Base-by-base conservation (phyloP, 2,329 filamentous ascomycete genomes). In the Zarea fungicola region DNA sequence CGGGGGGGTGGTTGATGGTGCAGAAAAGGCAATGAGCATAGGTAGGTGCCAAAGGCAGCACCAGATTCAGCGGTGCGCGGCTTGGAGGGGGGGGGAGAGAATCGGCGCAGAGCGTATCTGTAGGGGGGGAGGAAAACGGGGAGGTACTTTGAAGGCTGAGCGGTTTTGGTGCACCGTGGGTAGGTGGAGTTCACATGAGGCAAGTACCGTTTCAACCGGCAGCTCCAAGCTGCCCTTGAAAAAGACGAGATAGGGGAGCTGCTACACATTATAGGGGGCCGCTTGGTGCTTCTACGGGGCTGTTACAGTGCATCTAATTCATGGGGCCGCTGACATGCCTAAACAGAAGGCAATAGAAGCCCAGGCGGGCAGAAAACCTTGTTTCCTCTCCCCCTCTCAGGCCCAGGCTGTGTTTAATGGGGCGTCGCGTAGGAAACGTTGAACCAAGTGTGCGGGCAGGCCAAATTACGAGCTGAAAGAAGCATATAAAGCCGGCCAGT, bases 1-100 rank as follows among this genome's bases (percentile, higher is more conserved):
- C 35, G 40, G 45, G 45, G 44, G 45, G 44, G 28, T 8, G 28
- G 44, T 40, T 23, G 44, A 47, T 47, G 44, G 35, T 46, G 43
- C 43, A 31, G 35, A 25, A 46, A 28, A 16, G 25, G 22, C 23
- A 9, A 32, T 11, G 42, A 36, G 23, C 13, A 16, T 34, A 26
- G 18, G 6, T n/a, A 28, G 23, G 16, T 11, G 34, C 8, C 11
- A 18, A 11, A 42, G n/a, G 32, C 6, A 35, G 32, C 19, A n/a
- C n/a, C n/a, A n/a, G n/a, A n/a, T n/a, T n/a, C n/a, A n/a, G n/a
- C n/a, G n/a, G n/a, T n/a, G n/a, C n/a, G n/a, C n/a, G n/a, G n/a
- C n/a, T n/a, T n/a, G n/a, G n/a, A n/a, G n/a, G n/a, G n/a, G n/a
- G n/a, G n/a, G n/a, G n/a, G n/a, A n/a, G n/a, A n/a, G n/a, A n/a